phyloP scores from a whole-genome alignment of 768 basidiomycete genomes.

The Phanerochaete sordida region DNA sequence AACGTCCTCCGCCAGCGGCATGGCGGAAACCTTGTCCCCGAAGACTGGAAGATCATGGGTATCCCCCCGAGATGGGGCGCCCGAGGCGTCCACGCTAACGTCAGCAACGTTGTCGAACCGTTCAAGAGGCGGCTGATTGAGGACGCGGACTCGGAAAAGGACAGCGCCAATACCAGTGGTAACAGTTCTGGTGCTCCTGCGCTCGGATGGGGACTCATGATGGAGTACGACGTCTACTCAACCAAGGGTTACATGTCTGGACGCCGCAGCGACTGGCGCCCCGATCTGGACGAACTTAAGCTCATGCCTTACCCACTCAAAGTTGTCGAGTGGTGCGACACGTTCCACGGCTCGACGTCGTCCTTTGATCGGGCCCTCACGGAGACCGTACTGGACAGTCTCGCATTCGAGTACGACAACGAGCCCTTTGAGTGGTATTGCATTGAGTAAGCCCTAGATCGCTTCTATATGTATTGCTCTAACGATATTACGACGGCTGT shows the following conservation, averaged over 20 bases:
- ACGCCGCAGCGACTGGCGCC: neutral
- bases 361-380: constrained; percentile 11
- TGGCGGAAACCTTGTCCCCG: neutral
- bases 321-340: constrained; percentile 18
- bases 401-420: constrained; percentile 6
- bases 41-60: neutral
- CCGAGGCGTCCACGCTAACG: neutral
- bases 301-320: constrained; percentile 4
- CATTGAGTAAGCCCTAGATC: neutral
- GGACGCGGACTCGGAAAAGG: neutral
- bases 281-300: neutral
- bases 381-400: constrained; percentile 11
- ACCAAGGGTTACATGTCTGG: constrained; percentile 14
- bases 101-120: neutral
- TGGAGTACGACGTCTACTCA: constrained; percentile 9
- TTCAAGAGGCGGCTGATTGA: neutral
- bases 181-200: too few relatives aligned
- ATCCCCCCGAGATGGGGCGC: neutral
- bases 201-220: constrained; percentile 12
- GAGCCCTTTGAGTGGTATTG: constrained; percentile 3
- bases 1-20: neutral
- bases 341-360: constrained; percentile 12
- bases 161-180: too few relatives aligned
- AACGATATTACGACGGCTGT: neutral
- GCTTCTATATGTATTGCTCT: neutral